phyloP scores from a whole-genome alignment of 225 moss, liverwort and hornwort genomes.

The Climacium dendroides region DNA sequence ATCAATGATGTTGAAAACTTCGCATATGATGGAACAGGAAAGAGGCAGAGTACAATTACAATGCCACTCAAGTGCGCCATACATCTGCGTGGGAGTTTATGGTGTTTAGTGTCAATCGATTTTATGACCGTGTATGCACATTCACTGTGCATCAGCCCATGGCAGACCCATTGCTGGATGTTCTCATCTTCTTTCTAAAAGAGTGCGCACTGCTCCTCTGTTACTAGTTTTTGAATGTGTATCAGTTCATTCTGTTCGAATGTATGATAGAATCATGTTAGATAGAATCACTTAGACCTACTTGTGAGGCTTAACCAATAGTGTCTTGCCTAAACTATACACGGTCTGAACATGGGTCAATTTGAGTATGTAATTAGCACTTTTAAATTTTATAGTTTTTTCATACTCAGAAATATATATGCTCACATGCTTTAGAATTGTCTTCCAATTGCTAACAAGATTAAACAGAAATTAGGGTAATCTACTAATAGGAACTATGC shows the following conservation, averaged over 20 bases:
- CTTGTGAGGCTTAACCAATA: not conserved
- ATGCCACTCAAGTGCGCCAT: slow-evolving; percentile 14
- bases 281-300: not conserved
- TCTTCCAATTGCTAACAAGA: not conserved
- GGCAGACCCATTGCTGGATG: slow-evolving; percentile 82
- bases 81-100: slow-evolving; percentile 36
- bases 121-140: slow-evolving; percentile 72
- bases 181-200: slow-evolving; percentile 68
- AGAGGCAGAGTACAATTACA: slow-evolving; percentile 27
- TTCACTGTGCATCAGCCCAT: slow-evolving; percentile 60
- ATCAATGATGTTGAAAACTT: not conserved
- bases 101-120: slow-evolving; percentile 45
- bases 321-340: not conserved
- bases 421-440: not conserved
- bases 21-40: slow-evolving; percentile 27
- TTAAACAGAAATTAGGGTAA: not conserved
- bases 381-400: not conserved
- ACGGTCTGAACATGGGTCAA: not conserved
- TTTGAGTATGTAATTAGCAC: not conserved
- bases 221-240: not conserved
- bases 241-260: not conserved
- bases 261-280: not conserved
- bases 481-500: not conserved
- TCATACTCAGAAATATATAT: not conserved
- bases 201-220: slow-evolving; percentile 13